phyloP scores from a whole-genome alignment of 345 rosid species.

The Lumnitzera littorea region DNA sequence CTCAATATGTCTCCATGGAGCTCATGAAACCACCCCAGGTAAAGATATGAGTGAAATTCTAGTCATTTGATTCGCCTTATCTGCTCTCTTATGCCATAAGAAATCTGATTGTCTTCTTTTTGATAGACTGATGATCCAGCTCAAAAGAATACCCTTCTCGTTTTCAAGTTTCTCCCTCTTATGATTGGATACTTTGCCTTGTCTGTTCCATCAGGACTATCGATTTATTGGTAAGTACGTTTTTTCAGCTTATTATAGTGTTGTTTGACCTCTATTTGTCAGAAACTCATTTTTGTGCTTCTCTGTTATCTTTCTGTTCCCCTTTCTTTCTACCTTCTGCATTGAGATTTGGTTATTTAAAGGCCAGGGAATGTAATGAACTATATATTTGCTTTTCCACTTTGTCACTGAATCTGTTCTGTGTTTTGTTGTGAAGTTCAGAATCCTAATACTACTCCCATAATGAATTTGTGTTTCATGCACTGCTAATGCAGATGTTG shows the following conservation, averaged over 20 bases:
- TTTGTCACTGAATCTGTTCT: no score
- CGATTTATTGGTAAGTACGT: conserved; percentile 84
- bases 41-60: conserved; percentile 7
- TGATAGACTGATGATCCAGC: conserved; percentile 91
- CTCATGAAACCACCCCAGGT: conserved; percentile 99
- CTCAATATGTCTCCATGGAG: conserved; percentile 95
- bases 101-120: conserved; percentile 10
- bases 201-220: conserved; percentile 98
- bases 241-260: conserved; percentile 9
- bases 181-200: conserved; percentile 98
- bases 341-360: no score
- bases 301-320: not conserved
- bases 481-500: no score
- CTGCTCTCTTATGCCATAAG: not conserved
- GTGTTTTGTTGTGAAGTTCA: no score
- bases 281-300: conserved; percentile 1
- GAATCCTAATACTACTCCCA: no score
- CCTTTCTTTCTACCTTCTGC: not conserved
- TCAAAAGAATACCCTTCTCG: conserved; percentile 89
- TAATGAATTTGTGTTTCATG: no score
- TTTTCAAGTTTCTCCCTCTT: conserved; percentile 94
- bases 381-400: no score
- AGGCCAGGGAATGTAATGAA: no score
- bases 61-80: conserved; percentile 3
- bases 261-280: not conserved